Evolutionary conservation across 352 stramenopile species (phyloP).

Genomic region (Pythium scleroteichum): DNA sequence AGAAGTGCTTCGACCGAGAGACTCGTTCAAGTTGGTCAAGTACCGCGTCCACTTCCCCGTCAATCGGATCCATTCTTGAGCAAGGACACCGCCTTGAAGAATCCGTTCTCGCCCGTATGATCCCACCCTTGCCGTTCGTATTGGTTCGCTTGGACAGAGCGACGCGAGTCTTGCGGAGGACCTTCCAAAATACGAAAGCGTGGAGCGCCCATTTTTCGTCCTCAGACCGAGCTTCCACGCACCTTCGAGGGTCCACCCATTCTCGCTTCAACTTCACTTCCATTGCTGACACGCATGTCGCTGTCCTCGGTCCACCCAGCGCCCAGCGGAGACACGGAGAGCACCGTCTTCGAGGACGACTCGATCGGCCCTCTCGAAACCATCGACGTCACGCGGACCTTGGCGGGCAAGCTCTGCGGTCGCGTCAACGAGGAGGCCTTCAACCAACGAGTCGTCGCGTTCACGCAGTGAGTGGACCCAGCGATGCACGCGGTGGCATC

Average conservation of each 20-base stretch:
- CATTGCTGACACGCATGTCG: too few relatives aligned
- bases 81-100: background rate
- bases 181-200: too few relatives aligned
- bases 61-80: background rate
- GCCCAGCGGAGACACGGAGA: background rate
- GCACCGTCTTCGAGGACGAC: constrained; percentile 12
- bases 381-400: constrained; percentile 16
- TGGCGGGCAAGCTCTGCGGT: constrained; percentile 16
- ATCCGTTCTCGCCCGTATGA: too few relatives aligned
- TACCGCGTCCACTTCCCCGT: background rate
- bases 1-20: constrained; percentile 2
- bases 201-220: too few relatives aligned
- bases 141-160: too few relatives aligned
- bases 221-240: too few relatives aligned
- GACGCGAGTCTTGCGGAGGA: too few relatives aligned
- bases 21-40: constrained; percentile 11
- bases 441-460: constrained; percentile 7
- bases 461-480: constrained; percentile 3
- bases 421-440: constrained; percentile 14
- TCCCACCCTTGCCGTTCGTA: too few relatives aligned
- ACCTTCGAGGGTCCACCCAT: too few relatives aligned
- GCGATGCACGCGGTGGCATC: constrained; percentile 3
- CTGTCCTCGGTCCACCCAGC: too few relatives aligned
- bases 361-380: background rate
- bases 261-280: too few relatives aligned